Percentiles rank a stretch among this genome's conserved stretches.
phyloP scores from a whole-genome alignment of 345 rosid genomes.

The Bruguiera gymnorhiza region DNA sequence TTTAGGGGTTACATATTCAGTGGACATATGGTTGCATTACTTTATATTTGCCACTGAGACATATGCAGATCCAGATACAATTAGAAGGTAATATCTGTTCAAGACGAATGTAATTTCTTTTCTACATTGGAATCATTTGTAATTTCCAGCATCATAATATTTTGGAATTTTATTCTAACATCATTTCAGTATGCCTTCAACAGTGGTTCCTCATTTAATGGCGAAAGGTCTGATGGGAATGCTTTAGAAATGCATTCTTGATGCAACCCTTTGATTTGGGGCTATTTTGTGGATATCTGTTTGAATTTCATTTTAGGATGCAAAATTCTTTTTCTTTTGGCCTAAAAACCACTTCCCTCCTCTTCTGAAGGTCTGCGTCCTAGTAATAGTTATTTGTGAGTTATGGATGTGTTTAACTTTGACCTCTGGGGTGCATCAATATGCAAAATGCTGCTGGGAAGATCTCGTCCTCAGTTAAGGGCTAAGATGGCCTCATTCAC shows the following conservation, averaged over 20 bases:
- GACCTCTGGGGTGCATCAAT: conserved; percentile 75
- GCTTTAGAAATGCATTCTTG: conserved; percentile 38
- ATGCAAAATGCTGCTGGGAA: conserved; percentile 95
- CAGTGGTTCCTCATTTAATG: conserved; percentile 61
- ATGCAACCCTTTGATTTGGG: conserved; percentile 36
- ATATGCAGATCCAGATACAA: conserved; percentile 90
- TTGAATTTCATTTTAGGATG: conserved; percentile 33
- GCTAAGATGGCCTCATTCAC: conserved; percentile 87
- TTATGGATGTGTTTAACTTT: conserved; percentile 48
- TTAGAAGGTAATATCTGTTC: conserved; percentile 69
- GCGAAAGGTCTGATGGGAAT: conserved; percentile 68
- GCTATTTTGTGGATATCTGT: conserved; percentile 30
- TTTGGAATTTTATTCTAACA: conserved; percentile 55
- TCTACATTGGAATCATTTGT: conserved; percentile 28
- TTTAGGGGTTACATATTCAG: conserved; percentile 90
- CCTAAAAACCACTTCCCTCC: conserved; percentile 18
- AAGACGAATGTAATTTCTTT: conserved; percentile 18
- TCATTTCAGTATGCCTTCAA: conserved; percentile 62
- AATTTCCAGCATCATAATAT: conserved; percentile 32
- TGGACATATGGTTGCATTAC: conserved; percentile 94
- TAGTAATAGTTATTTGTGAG: conserved; percentile 40
- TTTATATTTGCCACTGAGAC: conserved; percentile 74
- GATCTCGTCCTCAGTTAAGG: conserved; percentile 75
- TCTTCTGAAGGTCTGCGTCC: conserved; percentile 32
- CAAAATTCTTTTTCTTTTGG: conserved; percentile 21